Evolutionary conservation across 2,329 filamentous ascomycete species (phyloP).

Genomic region (Fusarium hainanense): DNA sequence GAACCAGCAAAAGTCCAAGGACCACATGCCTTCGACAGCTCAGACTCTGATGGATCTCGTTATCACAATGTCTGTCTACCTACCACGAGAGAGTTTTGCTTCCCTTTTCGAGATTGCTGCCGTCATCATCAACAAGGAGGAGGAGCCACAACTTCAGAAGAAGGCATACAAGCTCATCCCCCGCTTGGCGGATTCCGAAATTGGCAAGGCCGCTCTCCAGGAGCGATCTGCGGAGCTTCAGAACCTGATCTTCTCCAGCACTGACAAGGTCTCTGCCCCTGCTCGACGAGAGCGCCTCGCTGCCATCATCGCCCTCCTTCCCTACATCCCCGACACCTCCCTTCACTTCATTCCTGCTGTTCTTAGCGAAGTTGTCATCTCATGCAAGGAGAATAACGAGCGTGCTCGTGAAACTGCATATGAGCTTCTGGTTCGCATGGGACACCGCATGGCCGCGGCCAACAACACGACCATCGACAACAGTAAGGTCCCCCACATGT

Average conservation of each 20-base stretch:
- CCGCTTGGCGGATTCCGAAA: conserved; percentile 83
- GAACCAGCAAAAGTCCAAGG: conserved; percentile 64
- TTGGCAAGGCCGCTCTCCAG: conserved; percentile 78
- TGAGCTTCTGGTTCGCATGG: conserved; percentile 88
- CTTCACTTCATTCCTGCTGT: conserved; percentile 94
- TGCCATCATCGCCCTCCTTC: conserved; percentile 83
- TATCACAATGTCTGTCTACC: conserved; percentile 94
- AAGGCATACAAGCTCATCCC: conserved; percentile 99
- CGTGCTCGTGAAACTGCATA: conserved; percentile 91
- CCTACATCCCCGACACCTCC: conserved; percentile 78
- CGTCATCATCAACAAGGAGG: conserved; percentile 80
- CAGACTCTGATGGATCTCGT: conserved; percentile 97
- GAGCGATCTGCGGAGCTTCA: conserved; percentile 85
- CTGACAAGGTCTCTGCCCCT: conserved; percentile 87
- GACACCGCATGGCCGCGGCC: conserved; percentile 76
- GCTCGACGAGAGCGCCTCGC: conserved; percentile 87
- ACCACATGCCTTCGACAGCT: conserved; percentile 88
- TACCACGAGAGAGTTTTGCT: conserved; percentile 86
- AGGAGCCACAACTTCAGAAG: conserved; percentile 95
- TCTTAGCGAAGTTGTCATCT: conserved; percentile 93
- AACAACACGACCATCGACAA: conserved; percentile 83
- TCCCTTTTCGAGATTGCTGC: conserved; percentile 88
- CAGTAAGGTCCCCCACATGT: conserved; percentile 88
- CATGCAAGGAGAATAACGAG: conserved; percentile 98
- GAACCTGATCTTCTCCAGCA: conserved; percentile 79